phyloP scores from a whole-genome alignment of 495 filamentous ascomycete species.

The Friedmanniomyces simplex region DNA sequence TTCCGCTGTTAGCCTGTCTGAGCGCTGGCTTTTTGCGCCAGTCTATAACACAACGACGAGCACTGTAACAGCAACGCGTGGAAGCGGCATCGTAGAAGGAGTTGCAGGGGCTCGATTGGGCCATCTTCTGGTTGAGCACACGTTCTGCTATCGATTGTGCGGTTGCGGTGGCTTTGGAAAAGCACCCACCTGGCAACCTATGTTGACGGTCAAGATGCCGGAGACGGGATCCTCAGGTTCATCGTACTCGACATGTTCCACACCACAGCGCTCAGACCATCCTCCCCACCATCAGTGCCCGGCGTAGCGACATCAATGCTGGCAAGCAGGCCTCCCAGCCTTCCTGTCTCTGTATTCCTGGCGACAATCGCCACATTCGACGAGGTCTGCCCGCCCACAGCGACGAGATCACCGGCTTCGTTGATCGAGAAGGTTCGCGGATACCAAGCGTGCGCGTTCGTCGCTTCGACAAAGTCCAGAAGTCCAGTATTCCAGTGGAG shows the following conservation, averaged over 20 bases:
- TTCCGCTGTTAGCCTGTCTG: no score
- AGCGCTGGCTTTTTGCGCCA: no score
- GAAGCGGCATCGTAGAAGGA: no score
- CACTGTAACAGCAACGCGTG: no score
- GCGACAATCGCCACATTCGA: constrained; percentile 12
- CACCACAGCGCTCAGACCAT: neutral
- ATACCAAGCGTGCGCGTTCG: constrained; percentile 30
- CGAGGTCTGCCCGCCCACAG: constrained; percentile 25
- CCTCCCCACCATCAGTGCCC: neutral
- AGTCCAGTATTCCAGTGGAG: constrained; percentile 21
- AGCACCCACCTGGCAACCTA: no score
- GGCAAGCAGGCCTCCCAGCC: constrained; percentile 9
- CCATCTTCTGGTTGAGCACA: no score
- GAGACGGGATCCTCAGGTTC: neutral
- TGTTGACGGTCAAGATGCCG: neutral
- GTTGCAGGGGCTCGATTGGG: no score
- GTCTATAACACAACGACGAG: no score
- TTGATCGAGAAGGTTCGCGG: constrained; percentile 31
- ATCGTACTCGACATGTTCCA: neutral
- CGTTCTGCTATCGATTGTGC: no score
- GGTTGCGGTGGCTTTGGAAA: no score
- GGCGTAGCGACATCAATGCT: neutral
- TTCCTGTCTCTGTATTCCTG: constrained; percentile 22
- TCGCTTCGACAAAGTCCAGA: constrained; percentile 27
- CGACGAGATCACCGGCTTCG: constrained; percentile 23